phyloP scores from a whole-genome alignment of 2,329 filamentous ascomycete genomes.

The Keithomyces neogunnii region DNA sequence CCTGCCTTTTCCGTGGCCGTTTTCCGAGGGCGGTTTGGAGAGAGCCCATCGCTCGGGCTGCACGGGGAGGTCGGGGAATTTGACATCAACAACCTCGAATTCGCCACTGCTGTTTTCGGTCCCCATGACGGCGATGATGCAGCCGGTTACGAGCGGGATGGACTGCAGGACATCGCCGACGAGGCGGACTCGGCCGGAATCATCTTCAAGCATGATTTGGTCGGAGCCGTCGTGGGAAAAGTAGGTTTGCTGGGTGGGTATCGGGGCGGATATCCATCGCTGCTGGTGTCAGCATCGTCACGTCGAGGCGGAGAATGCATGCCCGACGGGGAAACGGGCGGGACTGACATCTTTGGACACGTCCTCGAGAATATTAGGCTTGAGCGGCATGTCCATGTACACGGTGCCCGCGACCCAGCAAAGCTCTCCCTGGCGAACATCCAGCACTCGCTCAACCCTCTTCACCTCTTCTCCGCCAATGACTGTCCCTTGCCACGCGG shows the following conservation, averaged over 20 bases:
- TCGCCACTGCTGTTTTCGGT: conserved; percentile 89
- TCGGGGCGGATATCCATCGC: conserved; percentile 84
- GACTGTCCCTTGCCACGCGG: conserved; percentile 70
- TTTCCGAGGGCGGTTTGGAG: conserved; percentile 36
- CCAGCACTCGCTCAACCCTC: conserved; percentile 79
- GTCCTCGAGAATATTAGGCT: conserved; percentile 93
- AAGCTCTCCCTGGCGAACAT: conserved; percentile 89
- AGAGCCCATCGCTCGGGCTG: conserved; percentile 76
- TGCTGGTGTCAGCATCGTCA: conserved; percentile 24
- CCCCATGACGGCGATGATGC: conserved; percentile 88
- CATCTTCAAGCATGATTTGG: conserved; percentile 86
- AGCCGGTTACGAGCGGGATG: conserved; percentile 78
- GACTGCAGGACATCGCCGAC: conserved; percentile 61
- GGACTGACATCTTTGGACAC: conserved; percentile 77
- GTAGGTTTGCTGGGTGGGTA: conserved; percentile 68
- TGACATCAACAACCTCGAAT: conserved; percentile 85
- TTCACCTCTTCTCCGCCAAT: conserved; percentile 69
- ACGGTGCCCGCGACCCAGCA: conserved; percentile 94
- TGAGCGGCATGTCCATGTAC: conserved; percentile 94
- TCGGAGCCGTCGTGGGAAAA: conserved; percentile 50
- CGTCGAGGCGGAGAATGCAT: conserved; percentile 3
- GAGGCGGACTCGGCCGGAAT: conserved; percentile 79
- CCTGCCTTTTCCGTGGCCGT: conserved; percentile 21
- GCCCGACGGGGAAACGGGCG: neutral
- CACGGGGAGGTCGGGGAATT: conserved; percentile 75